A percentile compares a stretch with the other conserved stretches of the same genome.
These are phyloP conservation scores for Colletotrichum sp. DNA, from an alignment of 2,329 filamentous ascomycete genomes.

Conservation along the genomic window DNA sequence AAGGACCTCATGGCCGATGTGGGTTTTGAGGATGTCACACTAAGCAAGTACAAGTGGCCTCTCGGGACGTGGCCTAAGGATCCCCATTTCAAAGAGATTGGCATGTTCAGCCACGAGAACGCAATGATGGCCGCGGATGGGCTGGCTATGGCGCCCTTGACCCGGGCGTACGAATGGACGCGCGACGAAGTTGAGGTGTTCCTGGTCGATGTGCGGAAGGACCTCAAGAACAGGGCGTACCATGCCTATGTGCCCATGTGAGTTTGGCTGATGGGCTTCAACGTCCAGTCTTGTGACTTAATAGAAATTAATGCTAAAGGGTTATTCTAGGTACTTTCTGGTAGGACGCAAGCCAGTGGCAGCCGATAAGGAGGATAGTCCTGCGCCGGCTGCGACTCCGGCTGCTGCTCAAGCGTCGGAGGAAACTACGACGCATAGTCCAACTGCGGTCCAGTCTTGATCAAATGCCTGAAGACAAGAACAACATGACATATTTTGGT, in stretches of 20 bases:
- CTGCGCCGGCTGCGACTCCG: too few relatives aligned
- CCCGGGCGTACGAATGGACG: slow-evolving; percentile 36
- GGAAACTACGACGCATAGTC: not conserved
- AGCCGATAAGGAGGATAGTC: too few relatives aligned
- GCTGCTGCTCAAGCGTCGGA: not conserved
- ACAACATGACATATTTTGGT: too few relatives aligned
- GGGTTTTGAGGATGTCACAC: slow-evolving; percentile 26
- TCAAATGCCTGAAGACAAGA: too few relatives aligned
- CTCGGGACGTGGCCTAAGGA: slow-evolving; percentile 19
- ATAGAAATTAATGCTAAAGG: too few relatives aligned
- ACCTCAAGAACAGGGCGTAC: slow-evolving; percentile 34
- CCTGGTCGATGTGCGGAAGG: slow-evolving; percentile 37
- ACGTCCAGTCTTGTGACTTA: not conserved
- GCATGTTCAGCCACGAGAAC: slow-evolving; percentile 33
- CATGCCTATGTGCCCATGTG: slow-evolving; percentile 44
- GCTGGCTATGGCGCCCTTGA: slow-evolving; percentile 39
- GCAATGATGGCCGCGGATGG: slow-evolving; percentile 36
- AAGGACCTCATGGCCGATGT: slow-evolving; percentile 29
- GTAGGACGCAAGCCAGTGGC: too few relatives aligned
- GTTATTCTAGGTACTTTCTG: too few relatives aligned
- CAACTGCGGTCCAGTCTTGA: too few relatives aligned
- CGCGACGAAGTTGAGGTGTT: slow-evolving; percentile 36
- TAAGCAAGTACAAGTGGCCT: slow-evolving; percentile 21
- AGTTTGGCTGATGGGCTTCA: slow-evolving; percentile 16
- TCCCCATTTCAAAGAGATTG: not conserved